These are phyloP conservation scores for Phytophthora hybrid DNA, from an alignment of 352 stramenopile genomes.

Conservation along the genomic window DNA sequence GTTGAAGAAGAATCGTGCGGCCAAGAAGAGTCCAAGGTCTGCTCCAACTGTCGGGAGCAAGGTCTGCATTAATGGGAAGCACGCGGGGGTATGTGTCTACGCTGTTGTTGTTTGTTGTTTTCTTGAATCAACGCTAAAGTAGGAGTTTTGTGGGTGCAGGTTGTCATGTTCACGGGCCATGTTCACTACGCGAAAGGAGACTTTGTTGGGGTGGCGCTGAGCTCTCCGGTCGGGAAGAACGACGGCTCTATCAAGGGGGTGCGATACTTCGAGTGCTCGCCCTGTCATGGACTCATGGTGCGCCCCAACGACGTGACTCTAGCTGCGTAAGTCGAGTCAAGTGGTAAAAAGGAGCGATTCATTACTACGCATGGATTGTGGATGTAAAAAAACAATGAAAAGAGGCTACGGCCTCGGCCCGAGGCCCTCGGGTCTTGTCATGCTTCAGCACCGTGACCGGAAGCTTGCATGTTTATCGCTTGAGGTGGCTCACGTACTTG, in stretches of 20 bases:
- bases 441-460: too few relatives aligned
- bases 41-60: slow-evolving; percentile 33
- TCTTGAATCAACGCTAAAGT: too few relatives aligned
- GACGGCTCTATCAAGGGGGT: slow-evolving; percentile 74
- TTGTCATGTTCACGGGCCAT: slow-evolving; percentile 64
- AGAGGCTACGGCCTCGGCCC: background rate
- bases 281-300: slow-evolving; percentile 76
- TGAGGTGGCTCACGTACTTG: slow-evolving; percentile 32
- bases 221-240: slow-evolving; percentile 74
- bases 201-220: slow-evolving; percentile 71
- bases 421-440: background rate
- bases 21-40: background rate
- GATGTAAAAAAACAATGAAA: slow-evolving; percentile 6
- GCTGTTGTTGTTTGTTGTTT: background rate
- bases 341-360: background rate
- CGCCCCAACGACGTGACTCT: slow-evolving; percentile 50
- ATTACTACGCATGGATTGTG: slow-evolving; percentile 26
- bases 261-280: slow-evolving; percentile 67
- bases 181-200: slow-evolving; percentile 82
- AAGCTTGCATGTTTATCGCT: background rate
- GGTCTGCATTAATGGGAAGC: slow-evolving; percentile 53
- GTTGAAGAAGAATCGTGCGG: background rate
- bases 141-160: slow-evolving; percentile 23
- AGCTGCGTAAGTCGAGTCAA: slow-evolving; percentile 15
- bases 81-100: slow-evolving; percentile 40